Evolutionary conservation across 2,329 filamentous ascomycete genomes (phyloP), one percentile per base, ranked within the genome.

Genomic region (Saccharata proteae): DNA sequence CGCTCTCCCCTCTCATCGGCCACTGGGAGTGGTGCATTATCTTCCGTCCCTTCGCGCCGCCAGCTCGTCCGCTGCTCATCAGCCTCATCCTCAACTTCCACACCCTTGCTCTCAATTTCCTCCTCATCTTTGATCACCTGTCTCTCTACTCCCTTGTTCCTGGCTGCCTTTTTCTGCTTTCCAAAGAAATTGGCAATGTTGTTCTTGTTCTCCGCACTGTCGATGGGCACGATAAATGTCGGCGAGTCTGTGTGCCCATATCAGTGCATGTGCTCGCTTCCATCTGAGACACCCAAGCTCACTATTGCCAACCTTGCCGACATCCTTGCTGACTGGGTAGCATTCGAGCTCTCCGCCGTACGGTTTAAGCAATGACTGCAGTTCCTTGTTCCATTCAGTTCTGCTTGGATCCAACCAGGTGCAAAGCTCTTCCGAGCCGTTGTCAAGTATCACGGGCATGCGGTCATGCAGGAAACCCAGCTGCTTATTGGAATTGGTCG

Each of bases 171-270:
- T 43, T n/a, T 40, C 38, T 67, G 64, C 24, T 74, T 80, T 6
- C 68, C 68, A 48, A 96, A 96, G 62, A 93, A 94, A 46, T 93
- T 93, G 26, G 80, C 81, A 53, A 96, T 96, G 42, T 90, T 94
- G 29, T 69, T 75, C 60, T 92, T 94, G 54, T 94, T 94, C 46
- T 86, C 80, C 41, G 74, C 77, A 56, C 81, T 92, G 45, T 81
- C 70, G 19, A 94, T 59, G 0, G 88, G 88, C 2, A 93, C 63
- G 26, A 94, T 69, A 47, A 94, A 93, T 1, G 68, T 70, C 0
- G 83, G 75, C 13, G 81, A 92, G 52, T 93, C 81, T n/a, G n/a
- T n/a, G n/a, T n/a, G n/a, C n/a, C n/a, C n/a, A n/a, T n/a, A n/a
- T n/a, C n/a, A n/a, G n/a, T n/a, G n/a, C n/a, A n/a, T n/a, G n/a